phyloP scores from a whole-genome alignment of 352 stramenopile species.

The Plasmopara viticola region DNA sequence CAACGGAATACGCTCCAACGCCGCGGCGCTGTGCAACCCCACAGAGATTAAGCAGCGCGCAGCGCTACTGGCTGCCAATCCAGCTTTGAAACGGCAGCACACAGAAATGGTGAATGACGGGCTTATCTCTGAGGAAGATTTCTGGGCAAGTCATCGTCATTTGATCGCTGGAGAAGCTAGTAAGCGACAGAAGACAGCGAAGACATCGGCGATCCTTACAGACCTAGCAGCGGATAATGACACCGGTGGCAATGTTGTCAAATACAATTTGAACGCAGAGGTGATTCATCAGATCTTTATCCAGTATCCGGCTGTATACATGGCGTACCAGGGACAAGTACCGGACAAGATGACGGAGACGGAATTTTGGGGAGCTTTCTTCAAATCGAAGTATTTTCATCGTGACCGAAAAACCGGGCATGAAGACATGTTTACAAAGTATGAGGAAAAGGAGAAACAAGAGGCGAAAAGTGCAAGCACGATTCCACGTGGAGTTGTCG shows the following conservation, averaged over 20 bases:
- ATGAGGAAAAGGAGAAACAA: conserved; percentile 74
- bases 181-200: conserved; percentile 81
- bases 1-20: conserved; percentile 30
- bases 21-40: conserved; percentile 54
- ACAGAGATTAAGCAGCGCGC: conserved; percentile 82
- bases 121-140: conserved; percentile 81
- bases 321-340: conserved; percentile 79
- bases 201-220: conserved; percentile 79
- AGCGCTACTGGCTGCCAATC: conserved; percentile 61
- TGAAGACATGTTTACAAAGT: conserved; percentile 83
- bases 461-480: conserved; percentile 33
- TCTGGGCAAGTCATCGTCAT: conserved; percentile 77
- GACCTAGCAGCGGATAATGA: conserved; percentile 73
- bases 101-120: conserved; percentile 85
- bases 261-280: conserved; percentile 86
- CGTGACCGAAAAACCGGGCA: conserved; percentile 73
- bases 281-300: conserved; percentile 89
- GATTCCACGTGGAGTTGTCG: conserved; percentile 61
- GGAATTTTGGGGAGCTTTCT: conserved; percentile 84
- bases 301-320: conserved; percentile 81
- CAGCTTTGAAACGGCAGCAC: conserved; percentile 78
- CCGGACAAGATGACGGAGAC: conserved; percentile 87
- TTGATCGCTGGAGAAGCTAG: conserved; percentile 78
- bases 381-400: conserved; percentile 88
- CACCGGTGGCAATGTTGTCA: conserved; percentile 67